Evolutionary conservation across 2,329 filamentous ascomycete species (phyloP).

Genomic region (Trichophyton rubrum): DNA sequence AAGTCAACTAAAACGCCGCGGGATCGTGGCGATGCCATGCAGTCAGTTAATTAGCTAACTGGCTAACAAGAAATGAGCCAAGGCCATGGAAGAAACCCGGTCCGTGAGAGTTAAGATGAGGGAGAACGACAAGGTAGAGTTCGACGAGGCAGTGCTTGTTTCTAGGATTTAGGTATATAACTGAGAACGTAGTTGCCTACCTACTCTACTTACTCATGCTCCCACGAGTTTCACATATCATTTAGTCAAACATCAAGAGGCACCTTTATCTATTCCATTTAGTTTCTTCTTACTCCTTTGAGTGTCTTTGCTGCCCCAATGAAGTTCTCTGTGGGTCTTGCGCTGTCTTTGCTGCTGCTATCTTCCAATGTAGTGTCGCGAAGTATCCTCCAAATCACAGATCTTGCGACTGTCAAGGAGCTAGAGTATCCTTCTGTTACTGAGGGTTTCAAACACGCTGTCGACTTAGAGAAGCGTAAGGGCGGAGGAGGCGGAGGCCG

Average conservation of each 20-base stretch:
- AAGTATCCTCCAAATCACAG: slow-evolving; percentile 12
- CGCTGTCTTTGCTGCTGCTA: slow-evolving; percentile 19
- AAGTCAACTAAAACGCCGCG: not conserved
- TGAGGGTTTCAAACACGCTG: slow-evolving; percentile 11
- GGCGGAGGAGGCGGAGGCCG: slow-evolving; percentile 38
- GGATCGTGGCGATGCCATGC: not conserved
- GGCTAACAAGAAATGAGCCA: not conserved
- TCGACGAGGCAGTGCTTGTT: slow-evolving; percentile 1
- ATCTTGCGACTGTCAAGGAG: not conserved
- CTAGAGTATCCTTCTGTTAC: not conserved
- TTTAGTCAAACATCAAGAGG: too few species aligned
- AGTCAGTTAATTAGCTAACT: too few species aligned
- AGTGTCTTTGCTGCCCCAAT: slow-evolving; percentile 14
- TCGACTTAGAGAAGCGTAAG: slow-evolving; percentile 37
- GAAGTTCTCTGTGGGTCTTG: slow-evolving; percentile 22
- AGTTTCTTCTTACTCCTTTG: not conserved
- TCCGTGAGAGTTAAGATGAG: not conserved
- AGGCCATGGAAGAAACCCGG: not conserved
- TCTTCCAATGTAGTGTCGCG: slow-evolving; percentile 20
- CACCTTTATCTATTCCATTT: too few species aligned
- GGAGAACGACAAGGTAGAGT: not conserved
- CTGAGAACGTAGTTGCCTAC: too few species aligned
- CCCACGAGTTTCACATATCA: too few species aligned
- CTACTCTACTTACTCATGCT: too few species aligned
- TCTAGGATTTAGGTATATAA: not conserved